Percentiles rank a stretch among this genome's conserved stretches.
Evolutionary conservation across 2,329 filamentous ascomycete genomes (phyloP).

Genomic region (Hypoxylon sp.): DNA sequence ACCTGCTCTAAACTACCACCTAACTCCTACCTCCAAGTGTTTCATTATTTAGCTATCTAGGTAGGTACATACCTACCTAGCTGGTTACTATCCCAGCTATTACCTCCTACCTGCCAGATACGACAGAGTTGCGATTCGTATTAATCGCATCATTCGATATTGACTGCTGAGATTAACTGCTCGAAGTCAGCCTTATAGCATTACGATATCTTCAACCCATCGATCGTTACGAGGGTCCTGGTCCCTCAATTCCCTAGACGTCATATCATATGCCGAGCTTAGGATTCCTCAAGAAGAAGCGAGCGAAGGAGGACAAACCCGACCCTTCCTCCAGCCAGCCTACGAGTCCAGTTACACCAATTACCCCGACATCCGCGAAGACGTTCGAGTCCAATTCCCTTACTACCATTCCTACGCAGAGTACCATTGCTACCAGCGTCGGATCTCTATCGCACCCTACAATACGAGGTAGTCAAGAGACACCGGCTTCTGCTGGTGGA

Average conservation of each 20-base stretch:
- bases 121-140: slow-evolving; percentile 14
- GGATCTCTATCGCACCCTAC: slow-evolving; percentile 41
- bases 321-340: slow-evolving; percentile 76
- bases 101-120: slow-evolving; percentile 7
- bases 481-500: slow-evolving; percentile 48
- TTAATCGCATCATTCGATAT: slow-evolving; percentile 22
- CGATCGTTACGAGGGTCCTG: slow-evolving; percentile 39
- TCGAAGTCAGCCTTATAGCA: slow-evolving; percentile 21
- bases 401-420: slow-evolving; percentile 52
- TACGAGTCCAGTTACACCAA: slow-evolving; percentile 71
- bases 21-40: slow-evolving; percentile 8
- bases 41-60: slow-evolving; percentile 1
- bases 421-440: slow-evolving; percentile 40
- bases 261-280: slow-evolving; percentile 83
- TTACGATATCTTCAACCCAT: slow-evolving; percentile 29
- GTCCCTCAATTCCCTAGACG: slow-evolving; percentile 48
- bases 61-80: not conserved
- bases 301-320: slow-evolving; percentile 89
- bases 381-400: slow-evolving; percentile 60
- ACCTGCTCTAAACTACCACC: slow-evolving; percentile 12
- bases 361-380: slow-evolving; percentile 65
- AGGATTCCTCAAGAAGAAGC: slow-evolving; percentile 98
- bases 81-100: not conserved
- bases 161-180: slow-evolving; percentile 16
- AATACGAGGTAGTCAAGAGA: slow-evolving; percentile 40